Base-by-base conservation (phyloP, 192 early-diverging fungal species). In the Nowakowskiella sp. region DNA sequence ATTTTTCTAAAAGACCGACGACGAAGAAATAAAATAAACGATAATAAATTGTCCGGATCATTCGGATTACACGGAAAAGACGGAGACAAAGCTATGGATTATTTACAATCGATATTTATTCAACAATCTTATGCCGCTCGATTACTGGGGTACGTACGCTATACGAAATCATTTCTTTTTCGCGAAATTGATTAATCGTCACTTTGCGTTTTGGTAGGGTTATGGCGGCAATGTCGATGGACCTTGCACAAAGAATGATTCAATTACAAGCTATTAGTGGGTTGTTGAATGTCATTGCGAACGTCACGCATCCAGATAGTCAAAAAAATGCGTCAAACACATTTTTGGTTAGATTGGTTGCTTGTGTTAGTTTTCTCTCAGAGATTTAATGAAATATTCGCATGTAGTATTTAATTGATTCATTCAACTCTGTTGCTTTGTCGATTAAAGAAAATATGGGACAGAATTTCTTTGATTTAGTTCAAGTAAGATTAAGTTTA, bases 51-150 rank as follows among this genome's bases (percentile, higher is more conserved):
- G 36, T 13, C 13, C 19, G 13, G 36, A 39, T n/a, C n/a, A n/a
- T n/a, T n/a, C n/a, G n/a, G n/a, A n/a, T n/a, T n/a, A n/a, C n/a
- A 6, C 6, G 6, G 26, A 9, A 49, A 54, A 47, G 56, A 76
- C 24, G 67, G 68, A 46, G 53, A 57, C 43, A 61, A 60, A 24
- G 51, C 57, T 34, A 73, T 59, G 33, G 75, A 75, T 39, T 32
- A 49, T 13, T 50, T 78, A 25, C 29, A 61, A 29, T 65, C 78
- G 27, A 55, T 62, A 8, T 82, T 65, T 49, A 62, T 80, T 29
- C 80, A 82, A 51, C 80, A 82, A 58, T 66, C 77, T 1, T 82
- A 82, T 54, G 75, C 77, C 4, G 69, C 80, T 1, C 74, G 75
- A 39, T 51, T 82, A 1, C 51, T 82, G 10, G 78, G 80, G 78